Evolutionary conservation across 2,329 filamentous ascomycete species (phyloP).

Genomic region (Aspergillus brunneoviolaceus): DNA sequence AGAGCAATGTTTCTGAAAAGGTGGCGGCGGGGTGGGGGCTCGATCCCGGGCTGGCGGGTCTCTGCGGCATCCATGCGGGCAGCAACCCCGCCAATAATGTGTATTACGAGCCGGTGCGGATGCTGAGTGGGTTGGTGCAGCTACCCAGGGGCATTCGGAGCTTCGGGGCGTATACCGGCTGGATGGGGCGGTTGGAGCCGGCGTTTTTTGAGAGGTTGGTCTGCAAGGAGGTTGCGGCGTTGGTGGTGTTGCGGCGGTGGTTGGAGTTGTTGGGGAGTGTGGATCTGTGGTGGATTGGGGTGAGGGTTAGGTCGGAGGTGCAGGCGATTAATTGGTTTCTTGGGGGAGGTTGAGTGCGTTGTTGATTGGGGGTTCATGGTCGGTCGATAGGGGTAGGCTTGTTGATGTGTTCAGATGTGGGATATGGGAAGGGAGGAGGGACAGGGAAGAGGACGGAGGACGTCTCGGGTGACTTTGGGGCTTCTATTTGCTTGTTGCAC

Average conservation of each 20-base stretch:
- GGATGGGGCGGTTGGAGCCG: slow-evolving; percentile 36
- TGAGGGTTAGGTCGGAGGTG: slow-evolving; percentile 35
- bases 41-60: slow-evolving; percentile 31
- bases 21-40: slow-evolving; percentile 19
- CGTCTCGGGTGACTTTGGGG: too few relatives aligned
- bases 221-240: slow-evolving; percentile 32
- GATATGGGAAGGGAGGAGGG: too few relatives aligned
- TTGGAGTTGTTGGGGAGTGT: slow-evolving; percentile 29
- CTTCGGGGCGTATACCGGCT: slow-evolving; percentile 29
- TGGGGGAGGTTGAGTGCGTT: slow-evolving; percentile 15
- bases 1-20: slow-evolving; percentile 18
- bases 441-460: too few relatives aligned
- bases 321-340: slow-evolving; percentile 40
- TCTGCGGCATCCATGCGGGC: slow-evolving; percentile 34
- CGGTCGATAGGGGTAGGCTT: too few relatives aligned
- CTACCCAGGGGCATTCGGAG: slow-evolving; percentile 21
- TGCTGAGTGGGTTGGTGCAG: slow-evolving; percentile 34
- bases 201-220: slow-evolving; percentile 30
- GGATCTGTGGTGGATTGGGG: slow-evolving; percentile 33
- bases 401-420: too few relatives aligned
- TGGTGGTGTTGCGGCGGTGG: slow-evolving; percentile 39
- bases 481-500: too few relatives aligned
- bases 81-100: slow-evolving; percentile 34
- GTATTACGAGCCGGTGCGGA: slow-evolving; percentile 38
- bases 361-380: not conserved